Conservation (phyloP, 129 eudicot genomes). For the Tagetes patula region DNA sequence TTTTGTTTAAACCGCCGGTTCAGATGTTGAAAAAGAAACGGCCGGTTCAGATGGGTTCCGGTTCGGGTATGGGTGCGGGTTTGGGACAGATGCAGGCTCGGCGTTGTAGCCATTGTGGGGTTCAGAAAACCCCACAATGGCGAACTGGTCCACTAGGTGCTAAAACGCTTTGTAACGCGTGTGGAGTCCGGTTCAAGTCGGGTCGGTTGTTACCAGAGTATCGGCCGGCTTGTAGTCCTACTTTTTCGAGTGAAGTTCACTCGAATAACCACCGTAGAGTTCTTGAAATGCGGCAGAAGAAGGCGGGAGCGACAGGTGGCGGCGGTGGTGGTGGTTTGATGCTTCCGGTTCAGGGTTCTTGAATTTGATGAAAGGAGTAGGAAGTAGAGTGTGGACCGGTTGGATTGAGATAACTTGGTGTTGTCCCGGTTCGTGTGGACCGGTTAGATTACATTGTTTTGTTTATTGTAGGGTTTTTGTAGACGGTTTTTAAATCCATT, state of each 20-base stretch:
- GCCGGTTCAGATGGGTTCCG: conserved; percentile 22
- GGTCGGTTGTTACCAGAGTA: conserved; percentile 91
- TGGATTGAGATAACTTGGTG: conserved; percentile 15
- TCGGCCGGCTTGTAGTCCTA: conserved; percentile 93
- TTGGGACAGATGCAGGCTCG: conserved; percentile 36
- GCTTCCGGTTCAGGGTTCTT: conserved; percentile 46
- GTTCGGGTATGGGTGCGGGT: background rate
- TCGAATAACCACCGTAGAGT: conserved; percentile 91
- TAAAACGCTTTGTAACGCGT: conserved; percentile 88
- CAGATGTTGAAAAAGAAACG: conserved; percentile 36
- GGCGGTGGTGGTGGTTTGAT: conserved; percentile 19
- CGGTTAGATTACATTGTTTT: conserved; percentile 6
- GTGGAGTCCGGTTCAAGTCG: conserved; percentile 92
- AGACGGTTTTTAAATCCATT: background rate
- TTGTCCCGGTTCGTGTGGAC: conserved; percentile 16
- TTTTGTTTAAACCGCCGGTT: conserved; percentile 32
- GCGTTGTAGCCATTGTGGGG: conserved; percentile 69
- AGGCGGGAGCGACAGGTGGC: conserved; percentile 47
- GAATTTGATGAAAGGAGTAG: conserved; percentile 28
- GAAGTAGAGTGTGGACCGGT: conserved; percentile 33
- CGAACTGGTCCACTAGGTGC: conserved; percentile 88
- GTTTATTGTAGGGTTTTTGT: conserved; percentile 10
- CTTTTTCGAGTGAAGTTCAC: conserved; percentile 62
- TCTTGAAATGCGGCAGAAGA: conserved; percentile 83
- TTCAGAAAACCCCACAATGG: conserved; percentile 95